These are phyloP conservation scores for Penicillium herquei DNA, from an alignment of 495 filamentous ascomycete species.

Conservation along the genomic window DNA sequence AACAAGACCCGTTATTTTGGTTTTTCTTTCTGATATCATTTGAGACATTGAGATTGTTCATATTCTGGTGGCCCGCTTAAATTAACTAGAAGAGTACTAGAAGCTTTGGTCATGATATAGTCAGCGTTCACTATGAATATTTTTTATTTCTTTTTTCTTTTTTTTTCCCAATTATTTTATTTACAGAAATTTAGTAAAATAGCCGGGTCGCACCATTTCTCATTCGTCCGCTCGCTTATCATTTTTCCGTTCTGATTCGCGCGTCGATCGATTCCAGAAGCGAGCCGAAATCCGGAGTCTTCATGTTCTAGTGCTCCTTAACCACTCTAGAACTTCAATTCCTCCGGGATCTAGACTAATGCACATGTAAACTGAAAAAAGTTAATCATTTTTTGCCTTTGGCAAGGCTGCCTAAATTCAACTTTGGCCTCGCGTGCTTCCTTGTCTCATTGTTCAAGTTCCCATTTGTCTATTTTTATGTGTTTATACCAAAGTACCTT, in stretches of 20 bases:
- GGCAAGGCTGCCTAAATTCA: no score
- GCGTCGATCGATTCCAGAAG: conserved; percentile 1
- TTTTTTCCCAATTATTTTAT: not conserved
- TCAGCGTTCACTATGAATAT: not conserved
- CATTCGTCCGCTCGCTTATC: conserved; percentile 6
- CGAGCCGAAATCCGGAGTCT: not conserved
- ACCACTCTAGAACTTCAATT: not conserved
- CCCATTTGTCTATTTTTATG: no score
- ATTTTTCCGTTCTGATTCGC: not conserved
- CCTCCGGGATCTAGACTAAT: not conserved
- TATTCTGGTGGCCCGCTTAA: not conserved
- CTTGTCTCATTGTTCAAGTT: no score
- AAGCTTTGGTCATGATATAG: not conserved
- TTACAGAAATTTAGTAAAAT: not conserved
- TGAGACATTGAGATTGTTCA: conserved; percentile 4
- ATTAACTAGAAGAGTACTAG: not conserved
- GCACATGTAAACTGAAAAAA: no score
- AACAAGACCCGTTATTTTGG: not conserved
- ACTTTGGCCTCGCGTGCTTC: no score
- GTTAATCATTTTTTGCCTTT: no score
- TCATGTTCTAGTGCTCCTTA: not conserved
- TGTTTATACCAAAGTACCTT: no score
- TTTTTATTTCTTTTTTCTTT: no score
- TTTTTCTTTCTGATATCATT: not conserved
- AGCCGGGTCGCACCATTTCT: not conserved